phyloP scores from a whole-genome alignment of 768 basidiomycete species.

The Heimioporus sp. region DNA sequence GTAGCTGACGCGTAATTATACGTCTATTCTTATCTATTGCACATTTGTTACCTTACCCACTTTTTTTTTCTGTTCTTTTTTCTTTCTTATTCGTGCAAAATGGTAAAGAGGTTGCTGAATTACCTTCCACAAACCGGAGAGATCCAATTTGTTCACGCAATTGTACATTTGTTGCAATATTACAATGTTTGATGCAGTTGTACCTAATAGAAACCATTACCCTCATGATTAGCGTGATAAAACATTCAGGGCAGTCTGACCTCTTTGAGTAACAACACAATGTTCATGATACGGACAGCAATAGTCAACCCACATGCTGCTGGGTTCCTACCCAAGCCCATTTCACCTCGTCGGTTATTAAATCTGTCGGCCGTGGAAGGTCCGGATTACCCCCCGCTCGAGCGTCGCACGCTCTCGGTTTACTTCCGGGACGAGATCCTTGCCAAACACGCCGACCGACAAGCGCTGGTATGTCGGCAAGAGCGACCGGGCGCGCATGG shows the following conservation, averaged over 20 bases:
- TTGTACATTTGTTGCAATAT: conserved; percentile 15
- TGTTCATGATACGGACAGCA: too few species aligned
- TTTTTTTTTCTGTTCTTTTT: background rate
- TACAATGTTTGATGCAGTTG: background rate
- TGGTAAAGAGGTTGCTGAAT: background rate
- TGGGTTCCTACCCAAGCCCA: too few species aligned
- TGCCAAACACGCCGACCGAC: conserved; percentile 42
- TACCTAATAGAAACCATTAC: background rate
- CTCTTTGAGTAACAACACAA: too few species aligned
- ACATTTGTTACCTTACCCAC: conserved; percentile 23
- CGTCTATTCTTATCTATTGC: conserved; percentile 17
- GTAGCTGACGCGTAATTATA: conserved; percentile 2
- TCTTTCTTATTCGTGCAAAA: background rate
- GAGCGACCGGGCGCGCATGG: conserved; percentile 59
- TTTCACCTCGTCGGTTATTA: conserved; percentile 23
- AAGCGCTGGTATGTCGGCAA: conserved; percentile 63
- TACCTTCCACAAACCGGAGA: conserved; percentile 8
- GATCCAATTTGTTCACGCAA: conserved; percentile 16
- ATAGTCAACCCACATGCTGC: too few species aligned
- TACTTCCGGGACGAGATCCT: conserved; percentile 63
- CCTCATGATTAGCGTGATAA: too few species aligned
- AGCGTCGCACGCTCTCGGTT: conserved; percentile 52
- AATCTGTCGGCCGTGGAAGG: conserved; percentile 58
- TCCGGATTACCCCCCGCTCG: conserved; percentile 53
- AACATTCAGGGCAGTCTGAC: too few species aligned